Base-by-base conservation (phyloP, 169 alveolate species). In the Cyclospora cayetanensis region DNA sequence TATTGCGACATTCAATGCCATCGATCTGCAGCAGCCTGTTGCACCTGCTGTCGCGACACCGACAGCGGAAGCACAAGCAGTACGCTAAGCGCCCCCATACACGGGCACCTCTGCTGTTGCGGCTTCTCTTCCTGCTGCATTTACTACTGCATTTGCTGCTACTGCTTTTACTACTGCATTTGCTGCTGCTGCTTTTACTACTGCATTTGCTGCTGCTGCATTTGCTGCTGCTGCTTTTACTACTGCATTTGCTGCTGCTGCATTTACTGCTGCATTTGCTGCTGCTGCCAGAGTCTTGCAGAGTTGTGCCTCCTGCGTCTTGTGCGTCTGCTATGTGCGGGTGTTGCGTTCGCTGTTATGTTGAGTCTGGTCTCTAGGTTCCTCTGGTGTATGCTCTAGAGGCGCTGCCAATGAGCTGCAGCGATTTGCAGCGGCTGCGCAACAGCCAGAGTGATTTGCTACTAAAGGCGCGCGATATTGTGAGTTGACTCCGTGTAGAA, bases 361-460 rank as follows among this genome's bases (percentile, higher is more conserved):
- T n/a, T n/a, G n/a, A n/a, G n/a, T n/a, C n/a, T n/a, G n/a, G n/a
- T n/a, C n/a, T n/a, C 43, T 65, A 42, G 77, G 77, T 37, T 20
- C 39, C 77, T n/a, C 12, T 65, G 4, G 77, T 65, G 22, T 65
- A 65, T 42, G 25, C 46, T 42, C 39, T 65, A 4, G 77, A 65
- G 39, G 41, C 77, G 77, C 77, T 65, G 77, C 77, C 25, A 25
- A 65, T 65, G 77, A 27, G 18, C 34, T 37, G 46, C 34, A 34
- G 41, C 18, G 77, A 65, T 37, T 42, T 65, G 77, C 77, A 65
- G 77, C 31, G 39, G 77, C 77, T 65, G 27, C 12, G 77, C 77
- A 65, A 42, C 77, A 65, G 77, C 77, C 77, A 65, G 31, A 34
- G 39, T 11, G 77, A 65, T n/a, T 65, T 65, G 77, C 77, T 65